Evolutionary conservation across 106 monocot species (phyloP).

Genomic region (Xerophyta viscosa): DNA sequence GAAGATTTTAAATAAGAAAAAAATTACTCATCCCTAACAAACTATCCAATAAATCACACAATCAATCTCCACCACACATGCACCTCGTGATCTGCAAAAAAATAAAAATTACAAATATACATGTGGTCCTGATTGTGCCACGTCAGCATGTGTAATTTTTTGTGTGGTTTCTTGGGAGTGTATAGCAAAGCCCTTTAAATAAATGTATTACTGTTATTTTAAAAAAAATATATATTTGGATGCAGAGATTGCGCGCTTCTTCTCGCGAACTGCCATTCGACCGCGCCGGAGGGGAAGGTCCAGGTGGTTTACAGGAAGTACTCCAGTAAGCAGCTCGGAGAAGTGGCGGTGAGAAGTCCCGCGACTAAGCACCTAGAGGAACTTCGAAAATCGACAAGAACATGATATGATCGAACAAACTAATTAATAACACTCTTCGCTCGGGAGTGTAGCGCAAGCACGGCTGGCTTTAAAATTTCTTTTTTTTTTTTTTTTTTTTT

Average conservation of each 20-base stretch:
- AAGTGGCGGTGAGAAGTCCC: not conserved
- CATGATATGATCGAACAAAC: no score
- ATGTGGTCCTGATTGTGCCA: no score
- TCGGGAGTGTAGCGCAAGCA: no score
- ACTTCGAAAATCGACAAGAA: not conserved
- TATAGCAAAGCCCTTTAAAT: no score
- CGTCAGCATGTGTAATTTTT: no score
- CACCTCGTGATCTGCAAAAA: not conserved
- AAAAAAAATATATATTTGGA: not conserved
- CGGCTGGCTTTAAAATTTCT: no score
- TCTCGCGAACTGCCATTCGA: not conserved
- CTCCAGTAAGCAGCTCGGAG: not conserved
- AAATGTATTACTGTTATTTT: not conserved
- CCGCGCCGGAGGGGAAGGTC: not conserved
- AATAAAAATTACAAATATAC: not conserved
- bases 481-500: no score
- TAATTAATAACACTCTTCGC: no score
- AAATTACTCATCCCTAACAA: not conserved
- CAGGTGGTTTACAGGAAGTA: constrained; percentile 7
- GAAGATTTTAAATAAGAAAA: no score
- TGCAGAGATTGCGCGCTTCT: constrained; percentile 19
- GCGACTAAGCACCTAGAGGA: not conserved
- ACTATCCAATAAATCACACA: not conserved
- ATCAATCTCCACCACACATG: not conserved
- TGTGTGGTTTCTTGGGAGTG: no score